Percentiles rank a stretch among this genome's conserved stretches.
These are phyloP conservation scores for Aschersonia sp. DNA, from an alignment of 2,329 filamentous ascomycete genomes.

Conservation along the genomic window DNA sequence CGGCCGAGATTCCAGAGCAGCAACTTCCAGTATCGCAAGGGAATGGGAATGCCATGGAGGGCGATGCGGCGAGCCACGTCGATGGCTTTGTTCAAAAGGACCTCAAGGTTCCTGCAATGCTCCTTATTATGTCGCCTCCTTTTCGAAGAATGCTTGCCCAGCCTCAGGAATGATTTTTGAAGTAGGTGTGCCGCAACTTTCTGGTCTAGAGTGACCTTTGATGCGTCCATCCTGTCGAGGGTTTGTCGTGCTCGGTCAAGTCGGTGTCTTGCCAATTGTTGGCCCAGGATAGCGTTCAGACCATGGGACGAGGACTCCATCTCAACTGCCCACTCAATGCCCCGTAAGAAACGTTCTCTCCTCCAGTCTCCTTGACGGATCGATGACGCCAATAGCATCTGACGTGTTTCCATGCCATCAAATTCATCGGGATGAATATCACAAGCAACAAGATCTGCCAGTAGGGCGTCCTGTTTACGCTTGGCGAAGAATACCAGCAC, in stretches of 20 bases:
- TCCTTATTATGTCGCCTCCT: neutral
- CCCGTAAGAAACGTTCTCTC: conserved; percentile 27
- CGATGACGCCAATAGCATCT: conserved; percentile 20
- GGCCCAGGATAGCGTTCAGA: conserved; percentile 10
- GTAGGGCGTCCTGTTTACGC: conserved; percentile 35
- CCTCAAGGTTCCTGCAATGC: neutral
- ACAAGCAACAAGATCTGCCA: conserved; percentile 28
- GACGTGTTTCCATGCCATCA: conserved; percentile 27
- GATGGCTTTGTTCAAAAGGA: conserved; percentile 16
- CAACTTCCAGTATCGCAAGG: conserved; percentile 24
- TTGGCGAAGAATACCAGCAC: conserved; percentile 50
- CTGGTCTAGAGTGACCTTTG: conserved; percentile 14
- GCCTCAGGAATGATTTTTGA: conserved; percentile 10
- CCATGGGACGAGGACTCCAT: conserved; percentile 7
- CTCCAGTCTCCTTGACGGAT: conserved; percentile 19
- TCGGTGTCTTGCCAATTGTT: conserved; percentile 6
- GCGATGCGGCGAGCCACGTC: conserved; percentile 13
- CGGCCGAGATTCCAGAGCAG: conserved; percentile 29
- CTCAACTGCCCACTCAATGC: conserved; percentile 19
- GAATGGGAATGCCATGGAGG: conserved; percentile 18
- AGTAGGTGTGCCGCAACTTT: conserved; percentile 13
- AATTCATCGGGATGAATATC: conserved; percentile 43
- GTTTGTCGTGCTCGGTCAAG: conserved; percentile 12
- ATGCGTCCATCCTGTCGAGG: conserved; percentile 17
- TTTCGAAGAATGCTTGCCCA: conserved; percentile 13